Conservation (phyloP, 1,139 yeast species). For the Ogataea hybrid region DNA sequence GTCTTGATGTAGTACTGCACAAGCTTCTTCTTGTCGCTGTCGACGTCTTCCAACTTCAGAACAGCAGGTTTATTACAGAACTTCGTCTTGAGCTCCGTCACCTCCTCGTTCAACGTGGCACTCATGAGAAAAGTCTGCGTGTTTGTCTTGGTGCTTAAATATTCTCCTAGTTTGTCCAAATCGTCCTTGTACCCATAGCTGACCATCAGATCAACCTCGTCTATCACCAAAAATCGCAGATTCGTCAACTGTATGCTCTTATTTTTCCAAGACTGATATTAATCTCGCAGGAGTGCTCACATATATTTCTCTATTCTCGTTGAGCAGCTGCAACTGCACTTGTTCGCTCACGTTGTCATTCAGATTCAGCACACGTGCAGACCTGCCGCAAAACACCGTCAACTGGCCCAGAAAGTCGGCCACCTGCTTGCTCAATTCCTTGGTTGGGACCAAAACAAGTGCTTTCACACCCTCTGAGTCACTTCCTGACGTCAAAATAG, state of each 20-base stretch:
- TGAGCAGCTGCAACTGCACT: slow-evolving; percentile 67
- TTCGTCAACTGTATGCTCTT: slow-evolving; percentile 47
- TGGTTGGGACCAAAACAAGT: slow-evolving; percentile 89
- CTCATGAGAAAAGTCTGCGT: slow-evolving; percentile 94
- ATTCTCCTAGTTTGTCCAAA: slow-evolving; percentile 57
- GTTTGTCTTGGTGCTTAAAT: slow-evolving; percentile 67
- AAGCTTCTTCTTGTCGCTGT: slow-evolving; percentile 55
- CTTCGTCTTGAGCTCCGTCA: slow-evolving; percentile 67
- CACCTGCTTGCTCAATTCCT: slow-evolving; percentile 94
- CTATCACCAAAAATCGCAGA: slow-evolving; percentile 76
- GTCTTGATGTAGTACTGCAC: slow-evolving; percentile 86
- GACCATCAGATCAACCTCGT: slow-evolving; percentile 90
- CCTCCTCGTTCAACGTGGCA: slow-evolving; percentile 90
- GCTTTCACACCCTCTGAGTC: slow-evolving; percentile 74
- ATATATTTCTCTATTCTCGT: slow-evolving; percentile 75
- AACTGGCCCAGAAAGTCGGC: slow-evolving; percentile 65
- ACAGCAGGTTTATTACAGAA: slow-evolving; percentile 89
- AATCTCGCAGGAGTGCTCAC: slow-evolving; percentile 88
- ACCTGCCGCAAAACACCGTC: slow-evolving; percentile 67
- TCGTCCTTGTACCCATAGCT: slow-evolving; percentile 93
- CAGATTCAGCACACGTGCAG: slow-evolving; percentile 65
- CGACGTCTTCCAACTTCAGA: slow-evolving; percentile 68
- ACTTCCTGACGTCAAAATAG: slow-evolving; percentile 52
- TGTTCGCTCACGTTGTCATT: slow-evolving; percentile 67
- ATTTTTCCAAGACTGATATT: slow-evolving; percentile 52